These are phyloP conservation scores for Blastocrithidia nonstop DNA, from an alignment of 208 protist species.

Conservation along the genomic window DNA sequence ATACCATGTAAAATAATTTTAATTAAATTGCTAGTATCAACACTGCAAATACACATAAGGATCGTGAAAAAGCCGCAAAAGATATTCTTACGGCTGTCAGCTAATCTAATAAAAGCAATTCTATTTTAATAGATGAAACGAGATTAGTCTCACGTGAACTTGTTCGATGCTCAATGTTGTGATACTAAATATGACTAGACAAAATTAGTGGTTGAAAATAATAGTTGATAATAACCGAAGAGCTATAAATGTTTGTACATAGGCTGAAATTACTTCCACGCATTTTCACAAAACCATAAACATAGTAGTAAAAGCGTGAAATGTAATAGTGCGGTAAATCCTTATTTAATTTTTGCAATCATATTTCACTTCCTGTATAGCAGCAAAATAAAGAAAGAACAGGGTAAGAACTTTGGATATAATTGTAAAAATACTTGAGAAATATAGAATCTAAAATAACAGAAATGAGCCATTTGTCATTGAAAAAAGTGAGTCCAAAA, in stretches of 20 bases:
- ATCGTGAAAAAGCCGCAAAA: slow-evolving; percentile 54
- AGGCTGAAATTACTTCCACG: too few species aligned
- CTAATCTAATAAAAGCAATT: slow-evolving; percentile 78
- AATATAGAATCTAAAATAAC: slow-evolving; percentile 92
- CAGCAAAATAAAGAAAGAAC: too few species aligned
- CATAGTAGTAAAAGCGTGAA: too few species aligned
- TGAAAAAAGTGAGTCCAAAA: slow-evolving; percentile 89
- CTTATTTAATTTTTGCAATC: too few species aligned
- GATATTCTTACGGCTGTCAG: too few species aligned
- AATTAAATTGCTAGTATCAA: neutral
- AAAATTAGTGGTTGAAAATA: slow-evolving; percentile 92
- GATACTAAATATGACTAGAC: slow-evolving; percentile 91
- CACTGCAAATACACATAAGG: slow-evolving; percentile 20
- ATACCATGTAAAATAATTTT: slow-evolving; percentile 6
- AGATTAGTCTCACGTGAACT: slow-evolving; percentile 94
- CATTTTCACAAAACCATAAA: too few species aligned
- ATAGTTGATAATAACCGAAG: too few species aligned
- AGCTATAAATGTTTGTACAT: too few species aligned
- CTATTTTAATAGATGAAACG: slow-evolving; percentile 88
- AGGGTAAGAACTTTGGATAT: too few species aligned
- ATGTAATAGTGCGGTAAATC: too few species aligned
- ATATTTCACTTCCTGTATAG: too few species aligned
- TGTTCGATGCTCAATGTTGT: slow-evolving; percentile 97
- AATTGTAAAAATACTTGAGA: slow-evolving; percentile 91
- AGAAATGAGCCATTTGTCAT: slow-evolving; percentile 86